phyloP scores from a whole-genome alignment of 192 early-diverging fungal genomes.

The Entophlyctis luteolus region DNA sequence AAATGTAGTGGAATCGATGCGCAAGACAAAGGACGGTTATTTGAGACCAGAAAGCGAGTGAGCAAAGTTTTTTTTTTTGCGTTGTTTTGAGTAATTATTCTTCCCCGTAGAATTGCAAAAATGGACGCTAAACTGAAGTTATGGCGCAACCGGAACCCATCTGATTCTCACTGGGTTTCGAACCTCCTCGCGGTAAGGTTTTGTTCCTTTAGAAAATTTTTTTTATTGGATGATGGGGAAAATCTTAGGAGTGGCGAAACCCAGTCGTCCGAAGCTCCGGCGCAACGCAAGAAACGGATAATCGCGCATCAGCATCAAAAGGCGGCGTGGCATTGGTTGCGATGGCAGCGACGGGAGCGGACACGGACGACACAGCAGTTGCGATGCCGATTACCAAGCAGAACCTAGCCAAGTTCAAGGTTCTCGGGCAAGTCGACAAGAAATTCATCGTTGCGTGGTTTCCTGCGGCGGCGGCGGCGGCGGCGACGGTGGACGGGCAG shows the following conservation, averaged over 20 bases:
- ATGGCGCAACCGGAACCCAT: too few species aligned
- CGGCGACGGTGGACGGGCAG: not conserved
- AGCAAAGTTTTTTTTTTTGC: too few species aligned
- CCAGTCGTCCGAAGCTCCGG: conserved; percentile 33
- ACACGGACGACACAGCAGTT: not conserved
- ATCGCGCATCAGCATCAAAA: too few species aligned
- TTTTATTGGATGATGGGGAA: conserved; percentile 8
- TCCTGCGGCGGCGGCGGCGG: not conserved
- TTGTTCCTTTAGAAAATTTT: not conserved
- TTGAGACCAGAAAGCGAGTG: too few species aligned
- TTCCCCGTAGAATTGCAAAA: too few species aligned
- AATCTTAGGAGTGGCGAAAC: conserved; percentile 47
- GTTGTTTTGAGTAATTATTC: too few species aligned
- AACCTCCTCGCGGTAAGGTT: too few species aligned
- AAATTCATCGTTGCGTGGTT: conserved; percentile 61
- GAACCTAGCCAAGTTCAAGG: conserved; percentile 12
- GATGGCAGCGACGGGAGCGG: not conserved
- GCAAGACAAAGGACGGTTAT: too few species aligned
- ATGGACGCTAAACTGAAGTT: too few species aligned
- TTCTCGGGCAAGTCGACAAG: conserved; percentile 63
- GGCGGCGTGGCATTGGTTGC: not conserved
- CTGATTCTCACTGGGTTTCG: too few species aligned
- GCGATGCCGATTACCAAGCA: conserved; percentile 2
- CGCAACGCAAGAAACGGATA: not conserved
- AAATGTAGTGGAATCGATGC: too few species aligned